A percentile compares a stretch with the other conserved stretches of the same genome.
Evolutionary conservation across 2,329 filamentous ascomycete species (phyloP).

Genomic region (Fusarium papillatum): DNA sequence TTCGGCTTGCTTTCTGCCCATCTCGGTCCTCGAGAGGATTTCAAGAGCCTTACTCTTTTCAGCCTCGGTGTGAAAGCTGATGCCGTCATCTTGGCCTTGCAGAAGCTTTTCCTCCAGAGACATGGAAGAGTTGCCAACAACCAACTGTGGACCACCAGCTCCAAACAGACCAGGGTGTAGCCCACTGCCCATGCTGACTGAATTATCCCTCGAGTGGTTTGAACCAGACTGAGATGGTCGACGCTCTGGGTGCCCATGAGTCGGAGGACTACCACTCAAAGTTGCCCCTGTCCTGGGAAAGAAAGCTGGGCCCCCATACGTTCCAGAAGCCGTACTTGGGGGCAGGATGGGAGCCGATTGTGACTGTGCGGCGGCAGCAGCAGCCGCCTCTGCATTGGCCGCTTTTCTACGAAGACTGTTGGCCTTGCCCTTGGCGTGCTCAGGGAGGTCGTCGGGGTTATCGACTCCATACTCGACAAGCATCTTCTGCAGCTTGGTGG

Average conservation of each 20-base stretch:
- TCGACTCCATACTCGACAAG: constrained; percentile 90
- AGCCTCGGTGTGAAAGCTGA: constrained; percentile 60
- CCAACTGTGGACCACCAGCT: constrained; percentile 57
- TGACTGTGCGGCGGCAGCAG: constrained; percentile 49
- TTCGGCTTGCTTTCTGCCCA: constrained; percentile 63
- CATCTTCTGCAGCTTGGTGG: constrained; percentile 97
- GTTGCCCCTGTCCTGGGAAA: constrained; percentile 40
- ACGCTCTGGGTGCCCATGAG: constrained; percentile 47
- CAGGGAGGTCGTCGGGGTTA: constrained; percentile 90
- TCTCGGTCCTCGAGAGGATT: constrained; percentile 64
- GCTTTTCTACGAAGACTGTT: constrained; percentile 81
- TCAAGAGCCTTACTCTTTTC: constrained; percentile 66
- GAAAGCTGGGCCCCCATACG: constrained; percentile 44
- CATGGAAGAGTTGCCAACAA: constrained; percentile 55
- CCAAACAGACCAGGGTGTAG: constrained; percentile 61
- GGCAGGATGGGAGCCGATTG: constrained; percentile 34
- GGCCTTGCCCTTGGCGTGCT: constrained; percentile 84
- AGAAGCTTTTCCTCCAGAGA: constrained; percentile 66
- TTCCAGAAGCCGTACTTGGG: constrained; percentile 30
- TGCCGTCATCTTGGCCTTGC: constrained; percentile 58
- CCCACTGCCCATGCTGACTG: constrained; percentile 55
- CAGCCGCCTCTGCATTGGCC: constrained; percentile 67
- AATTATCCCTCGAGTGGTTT: constrained; percentile 50
- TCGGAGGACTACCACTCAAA: constrained; percentile 32
- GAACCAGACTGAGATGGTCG: constrained; percentile 40